These are phyloP conservation scores for Zhuliangozyma parablackwelliae DNA, from an alignment of 1,139 yeast genomes.

Conservation along the genomic window DNA sequence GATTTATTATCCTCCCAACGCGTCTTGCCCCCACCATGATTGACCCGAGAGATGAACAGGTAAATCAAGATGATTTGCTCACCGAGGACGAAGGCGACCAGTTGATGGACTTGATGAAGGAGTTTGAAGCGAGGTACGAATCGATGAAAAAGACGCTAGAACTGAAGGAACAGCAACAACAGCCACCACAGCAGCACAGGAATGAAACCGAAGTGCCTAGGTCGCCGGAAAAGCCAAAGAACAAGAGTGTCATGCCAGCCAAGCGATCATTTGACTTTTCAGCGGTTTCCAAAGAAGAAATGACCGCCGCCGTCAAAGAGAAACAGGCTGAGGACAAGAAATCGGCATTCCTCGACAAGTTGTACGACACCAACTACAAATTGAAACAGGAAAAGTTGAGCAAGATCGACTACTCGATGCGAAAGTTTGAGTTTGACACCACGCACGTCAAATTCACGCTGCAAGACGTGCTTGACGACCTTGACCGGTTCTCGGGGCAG, in stretches of 20 bases:
- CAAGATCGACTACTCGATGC: slow-evolving; percentile 16
- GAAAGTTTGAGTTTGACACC: slow-evolving; percentile 19
- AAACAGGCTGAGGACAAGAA: background rate
- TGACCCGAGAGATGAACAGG: slow-evolving; percentile 19
- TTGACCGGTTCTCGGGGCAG: slow-evolving; percentile 15
- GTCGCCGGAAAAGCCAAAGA: slow-evolving; percentile 8
- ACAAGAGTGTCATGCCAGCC: background rate
- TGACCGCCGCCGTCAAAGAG: background rate
- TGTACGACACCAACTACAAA: slow-evolving; percentile 9
- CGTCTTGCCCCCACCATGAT: slow-evolving; percentile 6
- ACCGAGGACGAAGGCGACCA: slow-evolving; percentile 29
- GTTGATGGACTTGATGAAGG: slow-evolving; percentile 23
- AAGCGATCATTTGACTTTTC: background rate
- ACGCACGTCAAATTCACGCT: slow-evolving; percentile 6
- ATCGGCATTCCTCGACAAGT: slow-evolving; percentile 13
- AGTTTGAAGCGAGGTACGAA: slow-evolving; percentile 21
- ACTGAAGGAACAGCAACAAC: slow-evolving; percentile 1
- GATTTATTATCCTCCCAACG: background rate
- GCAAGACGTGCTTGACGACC: slow-evolving; percentile 13
- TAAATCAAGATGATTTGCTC: slow-evolving; percentile 18
- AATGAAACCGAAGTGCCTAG: slow-evolving; percentile 6
- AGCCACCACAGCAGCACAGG: background rate
- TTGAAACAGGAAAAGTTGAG: slow-evolving; percentile 3
- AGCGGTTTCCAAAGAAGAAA: too few species aligned
- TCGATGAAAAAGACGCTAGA: slow-evolving; percentile 15